These are phyloP conservation scores for Quercus lobata DNA, from an alignment of 331 rosid genomes.

Conservation along the genomic window DNA sequence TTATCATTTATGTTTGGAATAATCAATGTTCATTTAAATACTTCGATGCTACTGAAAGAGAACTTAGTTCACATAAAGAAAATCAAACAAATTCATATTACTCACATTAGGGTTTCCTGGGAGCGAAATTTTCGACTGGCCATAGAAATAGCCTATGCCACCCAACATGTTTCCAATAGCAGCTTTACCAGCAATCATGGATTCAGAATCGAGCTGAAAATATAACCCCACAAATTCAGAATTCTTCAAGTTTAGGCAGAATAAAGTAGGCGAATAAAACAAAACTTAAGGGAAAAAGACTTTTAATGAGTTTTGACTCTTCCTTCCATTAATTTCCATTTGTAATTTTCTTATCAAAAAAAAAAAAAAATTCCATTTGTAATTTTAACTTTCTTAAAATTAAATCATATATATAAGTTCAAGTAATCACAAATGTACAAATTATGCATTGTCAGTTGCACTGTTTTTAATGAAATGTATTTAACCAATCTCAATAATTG, in stretches of 20 bases:
- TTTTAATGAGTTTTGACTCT: not conserved
- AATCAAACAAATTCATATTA: conserved; percentile 14
- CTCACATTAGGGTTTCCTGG: conserved; percentile 56
- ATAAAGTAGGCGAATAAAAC: conserved; percentile 4
- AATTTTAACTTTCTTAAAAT: not conserved
- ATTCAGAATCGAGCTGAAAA: conserved; percentile 82
- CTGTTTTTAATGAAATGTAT: not conserved
- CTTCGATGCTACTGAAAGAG: not conserved
- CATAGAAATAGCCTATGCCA: conserved; percentile 96
- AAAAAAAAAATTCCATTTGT: not conserved
- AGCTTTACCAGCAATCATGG: conserved; percentile 73
- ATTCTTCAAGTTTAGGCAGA: conserved; percentile 19
- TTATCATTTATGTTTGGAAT: not conserved
- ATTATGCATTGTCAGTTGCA: not conserved
- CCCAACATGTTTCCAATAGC: conserved; percentile 88
- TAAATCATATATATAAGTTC: not conserved
- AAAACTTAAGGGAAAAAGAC: conserved; percentile 8
- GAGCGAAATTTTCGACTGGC: conserved; percentile 77
- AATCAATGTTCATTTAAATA: conserved; percentile 6
- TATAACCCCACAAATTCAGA: conserved; percentile 22
- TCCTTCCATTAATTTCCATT: not conserved
- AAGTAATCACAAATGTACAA: not conserved
- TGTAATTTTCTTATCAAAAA: not conserved
- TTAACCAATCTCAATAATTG: not conserved
- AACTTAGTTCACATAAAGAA: conserved; percentile 1